These are phyloP conservation scores for Symmetrospora coprosmae DNA, from an alignment of 768 basidiomycete genomes.

Conservation along the genomic window DNA sequence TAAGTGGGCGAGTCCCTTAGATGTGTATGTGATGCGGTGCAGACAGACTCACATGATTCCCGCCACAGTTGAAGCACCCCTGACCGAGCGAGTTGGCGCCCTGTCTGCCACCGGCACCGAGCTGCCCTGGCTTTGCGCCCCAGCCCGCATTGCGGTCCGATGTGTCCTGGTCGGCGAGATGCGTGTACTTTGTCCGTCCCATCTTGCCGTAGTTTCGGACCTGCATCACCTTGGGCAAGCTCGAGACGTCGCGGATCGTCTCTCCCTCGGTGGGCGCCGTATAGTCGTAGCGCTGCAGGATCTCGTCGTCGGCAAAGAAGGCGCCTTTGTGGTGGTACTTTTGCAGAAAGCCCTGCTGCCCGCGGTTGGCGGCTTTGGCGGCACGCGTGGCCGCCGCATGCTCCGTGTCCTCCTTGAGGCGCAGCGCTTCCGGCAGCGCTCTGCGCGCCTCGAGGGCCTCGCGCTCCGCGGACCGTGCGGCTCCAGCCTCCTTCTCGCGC, in stretches of 20 bases:
- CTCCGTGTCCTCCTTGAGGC: slow-evolving; percentile 81
- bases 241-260: slow-evolving; percentile 62
- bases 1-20: too few relatives aligned
- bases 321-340: slow-evolving; percentile 99
- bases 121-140: slow-evolving; percentile 45
- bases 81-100: slow-evolving; percentile 41
- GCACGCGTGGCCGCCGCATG: slow-evolving; percentile 64
- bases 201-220: slow-evolving; percentile 51
- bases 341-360: slow-evolving; percentile 75
- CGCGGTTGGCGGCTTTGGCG: slow-evolving; percentile 46
- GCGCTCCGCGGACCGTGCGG: slow-evolving; percentile 58
- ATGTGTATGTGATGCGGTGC: too few relatives aligned
- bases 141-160: slow-evolving; percentile 27
- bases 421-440: slow-evolving; percentile 81
- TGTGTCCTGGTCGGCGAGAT: slow-evolving; percentile 50
- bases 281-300: slow-evolving; percentile 67
- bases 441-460: slow-evolving; percentile 83
- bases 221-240: slow-evolving; percentile 92
- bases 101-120: slow-evolving; percentile 18
- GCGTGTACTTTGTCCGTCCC: slow-evolving; percentile 87
- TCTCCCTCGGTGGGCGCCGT: slow-evolving; percentile 82
- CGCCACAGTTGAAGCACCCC: slow-evolving; percentile 87
- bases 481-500: slow-evolving; percentile 71
- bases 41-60: slow-evolving; percentile 53
- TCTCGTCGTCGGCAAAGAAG: slow-evolving; percentile 89